phyloP scores from a whole-genome alignment of 345 rosid genomes.

The Populus tremula region DNA sequence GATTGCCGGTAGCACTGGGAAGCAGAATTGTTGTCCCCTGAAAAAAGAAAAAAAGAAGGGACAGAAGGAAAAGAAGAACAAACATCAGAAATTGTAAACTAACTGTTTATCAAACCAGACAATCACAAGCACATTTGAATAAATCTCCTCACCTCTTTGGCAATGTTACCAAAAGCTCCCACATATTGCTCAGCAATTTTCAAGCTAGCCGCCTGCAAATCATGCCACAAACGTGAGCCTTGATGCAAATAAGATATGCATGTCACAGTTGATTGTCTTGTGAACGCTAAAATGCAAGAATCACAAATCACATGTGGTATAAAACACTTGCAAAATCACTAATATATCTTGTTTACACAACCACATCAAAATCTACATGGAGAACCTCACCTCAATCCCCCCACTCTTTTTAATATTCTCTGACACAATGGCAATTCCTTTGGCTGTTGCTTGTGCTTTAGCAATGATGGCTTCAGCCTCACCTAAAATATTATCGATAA shows the following conservation, averaged over 20 bases:
- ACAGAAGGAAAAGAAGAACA: background rate
- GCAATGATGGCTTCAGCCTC: slow-evolving; percentile 85
- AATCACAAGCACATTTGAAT: background rate
- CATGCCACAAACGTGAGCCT: background rate
- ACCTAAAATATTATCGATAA: too few relatives aligned
- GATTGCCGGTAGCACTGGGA: slow-evolving; percentile 64
- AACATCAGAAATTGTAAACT: background rate
- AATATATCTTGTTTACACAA: too few relatives aligned
- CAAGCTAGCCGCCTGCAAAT: slow-evolving; percentile 79
- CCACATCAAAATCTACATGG: background rate
- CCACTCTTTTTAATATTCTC: slow-evolving; percentile 66
- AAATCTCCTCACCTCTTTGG: slow-evolving; percentile 61
- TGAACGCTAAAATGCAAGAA: too few relatives aligned
- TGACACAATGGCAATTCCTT: slow-evolving; percentile 66
- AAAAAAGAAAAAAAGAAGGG: background rate
- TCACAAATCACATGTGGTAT: too few relatives aligned
- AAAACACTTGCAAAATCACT: too few relatives aligned
- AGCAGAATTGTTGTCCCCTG: slow-evolving; percentile 92
- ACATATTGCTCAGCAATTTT: slow-evolving; percentile 83
- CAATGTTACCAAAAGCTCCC: slow-evolving; percentile 79
- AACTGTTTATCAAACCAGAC: background rate
- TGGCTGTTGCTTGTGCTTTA: slow-evolving; percentile 77
- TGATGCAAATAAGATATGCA: too few relatives aligned
- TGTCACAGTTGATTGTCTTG: too few relatives aligned
- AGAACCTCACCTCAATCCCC: slow-evolving; percentile 71